A percentile compares a stretch with the other conserved stretches of the same genome.
phyloP scores from a whole-genome alignment of 441 rosid species.

The Arabidopsis hybrid region DNA sequence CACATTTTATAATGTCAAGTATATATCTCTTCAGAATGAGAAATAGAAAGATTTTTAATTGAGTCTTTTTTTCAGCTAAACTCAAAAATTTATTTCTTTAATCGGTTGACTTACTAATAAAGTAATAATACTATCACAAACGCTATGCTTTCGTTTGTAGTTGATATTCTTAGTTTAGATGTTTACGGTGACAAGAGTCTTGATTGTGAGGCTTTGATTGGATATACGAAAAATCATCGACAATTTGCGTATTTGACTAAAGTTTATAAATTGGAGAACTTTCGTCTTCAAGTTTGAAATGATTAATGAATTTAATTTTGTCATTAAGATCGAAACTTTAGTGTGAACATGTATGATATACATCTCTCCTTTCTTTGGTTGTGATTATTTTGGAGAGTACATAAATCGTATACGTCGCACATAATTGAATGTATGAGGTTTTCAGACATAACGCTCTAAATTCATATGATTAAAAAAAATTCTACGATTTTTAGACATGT shows the following conservation, averaged over 20 bases:
- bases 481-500: too few species aligned
- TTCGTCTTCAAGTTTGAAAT: background rate
- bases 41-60: background rate
- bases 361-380: conserved; percentile 2
- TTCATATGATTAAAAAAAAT: too few species aligned
- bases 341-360: background rate
- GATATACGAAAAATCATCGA: background rate
- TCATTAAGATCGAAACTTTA: background rate
- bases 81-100: background rate
- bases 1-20: too few species aligned
- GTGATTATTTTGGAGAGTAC: conserved; percentile 1
- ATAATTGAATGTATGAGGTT: conserved; percentile 6
- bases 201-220: background rate
- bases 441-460: too few species aligned
- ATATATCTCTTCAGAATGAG: background rate
- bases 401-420: conserved; percentile 24
- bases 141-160: background rate
- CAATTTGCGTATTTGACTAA: background rate
- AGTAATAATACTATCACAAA: background rate
- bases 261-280: background rate
- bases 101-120: background rate
- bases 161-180: background rate
- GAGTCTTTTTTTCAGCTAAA: background rate
- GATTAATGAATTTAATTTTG: background rate
- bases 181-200: background rate